phyloP scores from a whole-genome alignment of 2,329 filamentous ascomycete genomes.

The Cercospora beticola region DNA sequence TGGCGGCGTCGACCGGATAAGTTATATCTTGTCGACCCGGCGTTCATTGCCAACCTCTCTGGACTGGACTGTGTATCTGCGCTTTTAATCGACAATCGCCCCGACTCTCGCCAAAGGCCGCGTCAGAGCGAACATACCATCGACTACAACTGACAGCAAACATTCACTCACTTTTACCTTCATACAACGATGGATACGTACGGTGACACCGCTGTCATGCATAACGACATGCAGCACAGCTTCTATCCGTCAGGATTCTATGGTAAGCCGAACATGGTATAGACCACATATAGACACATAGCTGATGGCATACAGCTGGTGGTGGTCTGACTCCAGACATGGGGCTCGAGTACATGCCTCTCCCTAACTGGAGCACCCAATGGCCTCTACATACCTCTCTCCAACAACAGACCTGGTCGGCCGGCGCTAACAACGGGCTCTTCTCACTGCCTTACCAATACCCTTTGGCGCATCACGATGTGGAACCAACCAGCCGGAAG shows the following conservation, averaged over 20 bases:
- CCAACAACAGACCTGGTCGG: neutral
- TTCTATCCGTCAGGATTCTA: slow-evolving; percentile 5
- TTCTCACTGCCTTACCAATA: neutral
- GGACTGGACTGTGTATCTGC: neutral
- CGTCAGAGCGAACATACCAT: neutral
- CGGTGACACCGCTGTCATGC: slow-evolving; percentile 5
- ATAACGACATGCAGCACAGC: slow-evolving; percentile 5
- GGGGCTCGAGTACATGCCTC: slow-evolving; percentile 7
- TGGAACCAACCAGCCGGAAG: neutral
- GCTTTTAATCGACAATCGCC: neutral
- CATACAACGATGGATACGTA: slow-evolving; percentile 4
- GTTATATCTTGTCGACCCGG: neutral
- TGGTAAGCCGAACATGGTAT: neutral
- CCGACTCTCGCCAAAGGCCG: neutral
- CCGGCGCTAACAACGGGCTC: neutral
- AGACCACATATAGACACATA: neutral
- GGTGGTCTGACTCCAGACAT: slow-evolving; percentile 5
- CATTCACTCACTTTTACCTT: neutral
- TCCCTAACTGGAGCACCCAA: neutral
- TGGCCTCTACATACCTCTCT: slow-evolving; percentile 3
- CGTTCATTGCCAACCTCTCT: neutral
- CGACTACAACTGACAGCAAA: neutral
- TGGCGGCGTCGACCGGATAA: slow-evolving; percentile 6
- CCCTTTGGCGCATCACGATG: neutral
- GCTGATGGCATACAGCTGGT: slow-evolving; percentile 4